Evolutionary conservation across 176 grass and related monocot species (phyloP).

Genomic region (Pontederia crassipes): DNA sequence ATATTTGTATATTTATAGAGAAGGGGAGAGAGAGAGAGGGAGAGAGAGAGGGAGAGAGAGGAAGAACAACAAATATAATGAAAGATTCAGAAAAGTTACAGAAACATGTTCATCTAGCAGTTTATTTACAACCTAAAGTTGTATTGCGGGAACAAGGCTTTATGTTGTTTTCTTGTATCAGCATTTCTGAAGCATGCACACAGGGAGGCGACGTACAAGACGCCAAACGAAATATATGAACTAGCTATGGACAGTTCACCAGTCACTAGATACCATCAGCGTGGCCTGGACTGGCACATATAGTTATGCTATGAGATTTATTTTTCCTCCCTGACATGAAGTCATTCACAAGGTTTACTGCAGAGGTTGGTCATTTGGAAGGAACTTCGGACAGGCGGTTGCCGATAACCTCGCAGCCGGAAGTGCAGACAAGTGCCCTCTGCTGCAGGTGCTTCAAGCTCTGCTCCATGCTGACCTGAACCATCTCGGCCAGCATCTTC

Average conservation of each 20-base stretch:
- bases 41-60: too few species aligned
- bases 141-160: too few species aligned
- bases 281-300: conserved; percentile 12
- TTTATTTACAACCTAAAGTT: too few species aligned
- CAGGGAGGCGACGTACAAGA: background rate
- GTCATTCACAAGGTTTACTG: background rate
- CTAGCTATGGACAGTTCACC: conserved; percentile 5
- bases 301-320: background rate
- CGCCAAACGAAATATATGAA: too few species aligned
- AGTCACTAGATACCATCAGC: conserved; percentile 1
- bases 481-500: conserved; percentile 96
- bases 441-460: conserved; percentile 84
- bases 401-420: background rate
- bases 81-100: too few species aligned
- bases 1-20: too few species aligned
- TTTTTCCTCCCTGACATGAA: background rate
- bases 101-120: too few species aligned
- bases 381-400: background rate
- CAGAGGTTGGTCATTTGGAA: background rate
- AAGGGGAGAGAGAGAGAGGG: too few species aligned
- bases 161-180: background rate
- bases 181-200: background rate
- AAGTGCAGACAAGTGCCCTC: conserved; percentile 46
- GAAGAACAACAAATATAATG: too few species aligned
- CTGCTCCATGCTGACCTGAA: conserved; percentile 93